phyloP scores from a whole-genome alignment of 768 basidiomycete species.

The Tulasnella sp. region DNA sequence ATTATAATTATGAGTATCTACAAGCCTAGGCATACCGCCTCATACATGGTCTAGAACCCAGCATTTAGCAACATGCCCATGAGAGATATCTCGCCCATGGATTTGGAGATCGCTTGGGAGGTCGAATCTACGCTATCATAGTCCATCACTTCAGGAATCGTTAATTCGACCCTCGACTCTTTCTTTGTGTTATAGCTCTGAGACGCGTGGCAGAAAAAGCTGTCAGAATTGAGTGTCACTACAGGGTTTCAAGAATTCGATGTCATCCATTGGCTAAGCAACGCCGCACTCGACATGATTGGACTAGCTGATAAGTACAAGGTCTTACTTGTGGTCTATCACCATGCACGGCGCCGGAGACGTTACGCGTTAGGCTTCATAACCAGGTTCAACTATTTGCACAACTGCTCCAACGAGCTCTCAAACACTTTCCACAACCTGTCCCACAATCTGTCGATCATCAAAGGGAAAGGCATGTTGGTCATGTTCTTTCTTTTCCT shows the following conservation, averaged over 20 bases:
- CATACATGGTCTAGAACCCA: background rate
- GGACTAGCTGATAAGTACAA: slow-evolving; percentile 20
- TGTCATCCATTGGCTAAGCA: background rate
- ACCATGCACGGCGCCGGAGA: too few relatives aligned
- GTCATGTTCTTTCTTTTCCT: background rate
- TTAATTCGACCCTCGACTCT: too few relatives aligned
- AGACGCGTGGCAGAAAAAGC: too few relatives aligned
- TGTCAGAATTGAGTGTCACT: background rate
- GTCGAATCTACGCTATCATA: slow-evolving; percentile 25
- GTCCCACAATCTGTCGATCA: background rate
- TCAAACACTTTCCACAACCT: background rate
- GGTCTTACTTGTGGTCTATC: background rate
- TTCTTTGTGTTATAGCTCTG: too few relatives aligned
- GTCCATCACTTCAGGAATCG: too few relatives aligned
- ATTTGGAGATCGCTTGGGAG: slow-evolving; percentile 42
- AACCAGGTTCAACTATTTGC: slow-evolving; percentile 28
- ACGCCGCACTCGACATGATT: slow-evolving; percentile 22
- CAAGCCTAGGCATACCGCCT: background rate
- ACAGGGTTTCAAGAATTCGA: background rate
- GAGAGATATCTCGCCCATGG: slow-evolving; percentile 44
- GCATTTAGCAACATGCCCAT: slow-evolving; percentile 34
- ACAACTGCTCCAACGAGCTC: slow-evolving; percentile 10
- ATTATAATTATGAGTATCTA: too few relatives aligned
- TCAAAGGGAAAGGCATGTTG: background rate
- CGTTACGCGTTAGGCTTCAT: slow-evolving; percentile 25